Conservation (phyloP, 225 moss, liverwort and hornwort genomes). For the Rhytidiadelphus loreus region DNA sequence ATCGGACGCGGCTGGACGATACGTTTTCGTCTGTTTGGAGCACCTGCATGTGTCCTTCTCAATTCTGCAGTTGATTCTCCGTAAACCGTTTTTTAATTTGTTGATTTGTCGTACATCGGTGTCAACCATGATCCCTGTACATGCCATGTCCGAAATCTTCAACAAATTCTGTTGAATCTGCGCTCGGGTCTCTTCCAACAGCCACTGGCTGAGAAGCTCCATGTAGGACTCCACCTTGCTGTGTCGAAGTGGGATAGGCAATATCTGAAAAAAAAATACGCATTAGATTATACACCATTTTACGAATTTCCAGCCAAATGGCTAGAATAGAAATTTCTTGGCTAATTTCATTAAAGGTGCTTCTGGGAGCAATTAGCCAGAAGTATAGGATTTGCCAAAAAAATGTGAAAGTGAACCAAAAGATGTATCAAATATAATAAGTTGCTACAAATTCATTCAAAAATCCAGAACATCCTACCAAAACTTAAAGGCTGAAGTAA, state of each 20-base stretch:
- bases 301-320: not conserved
- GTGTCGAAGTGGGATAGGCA: conserved; percentile 24
- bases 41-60: not conserved
- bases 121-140: conserved; percentile 13
- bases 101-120: conserved; percentile 8
- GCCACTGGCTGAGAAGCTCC: conserved; percentile 39
- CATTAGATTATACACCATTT: not conserved
- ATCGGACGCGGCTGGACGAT: conserved; percentile 39
- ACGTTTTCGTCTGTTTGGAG: conserved; percentile 14
- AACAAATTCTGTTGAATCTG: conserved; percentile 42
- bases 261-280: conserved; percentile 16
- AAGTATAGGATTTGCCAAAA: not conserved
- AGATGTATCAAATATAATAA: not conserved
- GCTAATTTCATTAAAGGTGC: not conserved
- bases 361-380: not conserved
- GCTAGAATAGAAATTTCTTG: not conserved
- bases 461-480: not conserved
- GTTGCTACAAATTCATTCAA: not conserved
- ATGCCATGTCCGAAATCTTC: conserved; percentile 37
- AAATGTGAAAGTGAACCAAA: not conserved
- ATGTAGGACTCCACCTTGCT: conserved; percentile 26
- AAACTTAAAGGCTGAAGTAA: not conserved
- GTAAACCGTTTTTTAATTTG: conserved; percentile 22
- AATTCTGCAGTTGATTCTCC: conserved; percentile 24
- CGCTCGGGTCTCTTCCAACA: conserved; percentile 45